Evolutionary conservation across 139 green algal genomes (phyloP), one percentile per base, ranked within the genome.

Genomic region (Zygnema cylindricum): DNA sequence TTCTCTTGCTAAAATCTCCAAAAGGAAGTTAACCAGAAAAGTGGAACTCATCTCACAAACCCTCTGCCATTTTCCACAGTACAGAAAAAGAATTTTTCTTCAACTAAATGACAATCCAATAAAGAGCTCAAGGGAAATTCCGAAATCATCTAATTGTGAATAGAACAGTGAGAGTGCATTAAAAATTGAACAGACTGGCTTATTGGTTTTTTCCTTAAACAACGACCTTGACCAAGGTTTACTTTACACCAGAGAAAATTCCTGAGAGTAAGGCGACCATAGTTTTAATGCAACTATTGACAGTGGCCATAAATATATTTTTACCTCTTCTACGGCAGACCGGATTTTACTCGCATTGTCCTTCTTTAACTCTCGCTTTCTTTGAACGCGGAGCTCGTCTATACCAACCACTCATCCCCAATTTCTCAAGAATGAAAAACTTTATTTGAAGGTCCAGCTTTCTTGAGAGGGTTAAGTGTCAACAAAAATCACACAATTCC

Each of bases 321-420:
- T 81, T 49, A 84, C 77, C 77, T 84, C 38, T 38, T 84, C 77
- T 49, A 84, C 38, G 3, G 49, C 3, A 55, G 77, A 84, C 2
- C 77, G 81, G 3, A 87, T 87, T 69, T 87, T 87, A 42, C 55
- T 41, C 7, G 81, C 81, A 40, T 87, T 88, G 23, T 89, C 76
- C 79, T 89, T 89, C 55, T 89, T 89, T 76, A 89, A 54, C 33
- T 30, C 81, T 78, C 55, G 85, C 33, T 89, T 89, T 40, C 85
- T 41, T n/a, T 89, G 76, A 1, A 23, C 86, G 36, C 42, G 1
- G 2, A 89, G 32, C 38, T 89, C 85, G 25, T 88, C 78, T 86
- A 63, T 38, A n/a, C n/a, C n/a, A n/a, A n/a, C n/a, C n/a, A n/a
- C n/a, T n/a, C n/a, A n/a, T n/a, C n/a, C n/a, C n/a, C n/a, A n/a